Conservation (phyloP, 768 basidiomycete species). For the Albatrellus ellisii region DNA sequence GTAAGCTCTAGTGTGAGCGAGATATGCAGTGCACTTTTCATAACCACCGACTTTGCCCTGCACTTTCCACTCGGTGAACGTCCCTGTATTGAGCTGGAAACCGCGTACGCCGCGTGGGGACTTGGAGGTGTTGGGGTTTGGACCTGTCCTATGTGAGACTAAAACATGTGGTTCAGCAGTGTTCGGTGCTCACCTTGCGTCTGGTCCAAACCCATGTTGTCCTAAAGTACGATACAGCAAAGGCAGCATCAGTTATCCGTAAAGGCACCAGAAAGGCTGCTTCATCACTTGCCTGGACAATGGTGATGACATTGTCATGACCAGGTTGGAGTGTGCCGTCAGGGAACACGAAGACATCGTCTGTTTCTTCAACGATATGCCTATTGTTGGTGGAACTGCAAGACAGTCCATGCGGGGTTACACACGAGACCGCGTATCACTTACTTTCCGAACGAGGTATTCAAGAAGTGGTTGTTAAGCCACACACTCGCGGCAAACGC, state of each 20-base stretch:
- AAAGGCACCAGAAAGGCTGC: background rate
- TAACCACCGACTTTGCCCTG: constrained; percentile 35
- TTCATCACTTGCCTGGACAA: constrained; percentile 44
- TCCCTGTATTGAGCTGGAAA: constrained; percentile 51
- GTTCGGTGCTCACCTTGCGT: constrained; percentile 27
- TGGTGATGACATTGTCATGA: constrained; percentile 62
- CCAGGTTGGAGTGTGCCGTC: constrained; percentile 33
- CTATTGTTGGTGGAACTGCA: constrained; percentile 53
- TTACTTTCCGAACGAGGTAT: constrained; percentile 65
- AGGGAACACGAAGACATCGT: constrained; percentile 54
- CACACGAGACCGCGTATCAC: constrained; percentile 13
- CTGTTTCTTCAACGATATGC: constrained; percentile 50
- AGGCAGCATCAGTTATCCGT: background rate
- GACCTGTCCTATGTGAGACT: too few species aligned
- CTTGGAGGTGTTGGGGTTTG: too few species aligned
- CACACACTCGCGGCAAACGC: constrained; percentile 79
- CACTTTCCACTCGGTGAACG: constrained; percentile 28
- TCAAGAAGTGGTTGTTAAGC: constrained; percentile 61
- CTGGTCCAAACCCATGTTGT: constrained; percentile 72
- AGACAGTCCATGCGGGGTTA: background rate
- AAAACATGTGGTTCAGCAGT: too few species aligned
- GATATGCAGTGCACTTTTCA: constrained; percentile 17
- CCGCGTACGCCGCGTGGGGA: constrained; percentile 71
- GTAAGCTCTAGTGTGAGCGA: background rate
- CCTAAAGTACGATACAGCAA: constrained; percentile 25